Conservation (phyloP, 2,329 filamentous ascomycete species). For the Cladosporium sp. region DNA sequence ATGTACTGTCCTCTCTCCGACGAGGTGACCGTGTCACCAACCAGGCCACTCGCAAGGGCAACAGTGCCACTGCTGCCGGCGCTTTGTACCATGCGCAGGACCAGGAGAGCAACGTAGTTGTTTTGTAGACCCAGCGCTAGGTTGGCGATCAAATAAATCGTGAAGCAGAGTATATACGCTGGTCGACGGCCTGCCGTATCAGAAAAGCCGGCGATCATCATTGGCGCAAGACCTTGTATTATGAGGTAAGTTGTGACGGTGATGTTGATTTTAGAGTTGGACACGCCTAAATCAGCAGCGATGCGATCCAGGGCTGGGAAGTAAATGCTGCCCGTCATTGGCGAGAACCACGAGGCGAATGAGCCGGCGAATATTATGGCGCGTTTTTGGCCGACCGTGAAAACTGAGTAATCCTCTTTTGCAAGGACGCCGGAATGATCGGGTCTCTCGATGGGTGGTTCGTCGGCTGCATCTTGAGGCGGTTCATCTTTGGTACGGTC, state of each 20-base stretch:
- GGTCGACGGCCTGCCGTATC: slow-evolving; percentile 31
- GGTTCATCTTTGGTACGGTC: neutral
- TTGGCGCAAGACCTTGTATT: slow-evolving; percentile 30
- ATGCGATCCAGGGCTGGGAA: slow-evolving; percentile 35
- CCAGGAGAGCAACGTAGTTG: slow-evolving; percentile 45
- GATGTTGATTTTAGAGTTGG: slow-evolving; percentile 43
- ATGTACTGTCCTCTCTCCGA: slow-evolving; percentile 70
- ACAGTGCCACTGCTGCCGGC: slow-evolving; percentile 63
- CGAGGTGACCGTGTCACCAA: slow-evolving; percentile 66
- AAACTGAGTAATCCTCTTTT: slow-evolving; percentile 27
- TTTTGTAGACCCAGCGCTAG: slow-evolving; percentile 32
- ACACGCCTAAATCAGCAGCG: slow-evolving; percentile 36
- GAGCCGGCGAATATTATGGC: slow-evolving; percentile 27
- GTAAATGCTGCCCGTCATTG: slow-evolving; percentile 36
- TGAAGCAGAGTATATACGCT: slow-evolving; percentile 29
- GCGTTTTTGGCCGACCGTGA: slow-evolving; percentile 27
- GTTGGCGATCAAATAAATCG: slow-evolving; percentile 32
- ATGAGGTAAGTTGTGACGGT: slow-evolving; percentile 48
- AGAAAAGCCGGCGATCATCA: slow-evolving; percentile 28
- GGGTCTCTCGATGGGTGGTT: neutral
- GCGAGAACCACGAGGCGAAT: slow-evolving; percentile 27
- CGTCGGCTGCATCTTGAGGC: neutral
- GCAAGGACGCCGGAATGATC: neutral
- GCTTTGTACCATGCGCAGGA: slow-evolving; percentile 60
- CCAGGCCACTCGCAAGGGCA: slow-evolving; percentile 65